Evolutionary conservation across 306 rosid genomes (phyloP).

Genomic region (Quercus agrifolia): DNA sequence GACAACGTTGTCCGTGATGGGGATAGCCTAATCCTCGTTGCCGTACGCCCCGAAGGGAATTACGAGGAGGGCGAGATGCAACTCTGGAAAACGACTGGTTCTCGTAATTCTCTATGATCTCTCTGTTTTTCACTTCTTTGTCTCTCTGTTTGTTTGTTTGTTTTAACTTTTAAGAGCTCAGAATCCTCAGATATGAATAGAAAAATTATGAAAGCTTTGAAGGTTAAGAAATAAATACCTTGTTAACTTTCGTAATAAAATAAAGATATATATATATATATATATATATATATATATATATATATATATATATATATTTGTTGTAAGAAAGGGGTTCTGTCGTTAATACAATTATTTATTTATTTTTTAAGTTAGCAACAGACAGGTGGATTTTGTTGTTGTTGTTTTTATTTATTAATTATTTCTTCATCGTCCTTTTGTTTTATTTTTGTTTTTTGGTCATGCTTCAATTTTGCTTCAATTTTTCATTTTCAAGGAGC

Average conservation of each 20-base stretch:
- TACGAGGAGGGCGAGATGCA: constrained; percentile 82
- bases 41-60: constrained; percentile 34
- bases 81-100: constrained; percentile 77
- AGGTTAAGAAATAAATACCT: too few species aligned
- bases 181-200: too few species aligned
- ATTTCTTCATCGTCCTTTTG: not conserved
- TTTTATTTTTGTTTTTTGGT: not conserved
- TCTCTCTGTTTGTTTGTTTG: not conserved
- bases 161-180: too few species aligned
- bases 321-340: too few species aligned
- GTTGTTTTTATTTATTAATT: not conserved
- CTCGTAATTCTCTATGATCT: constrained; percentile 42
- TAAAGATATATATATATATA: too few species aligned
- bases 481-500: not conserved
- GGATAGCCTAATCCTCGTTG: constrained; percentile 60
- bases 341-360: too few species aligned
- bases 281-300: too few species aligned
- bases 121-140: not conserved
- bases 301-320: too few species aligned
- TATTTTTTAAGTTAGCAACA: too few species aligned
- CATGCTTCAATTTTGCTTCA: not conserved
- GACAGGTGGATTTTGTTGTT: too few species aligned
- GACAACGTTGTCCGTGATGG: constrained; percentile 70
- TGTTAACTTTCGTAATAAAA: too few species aligned
- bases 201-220: too few species aligned